Conservation (phyloP, 225 moss, liverwort and hornwort species). For the Climacium dendroides region DNA sequence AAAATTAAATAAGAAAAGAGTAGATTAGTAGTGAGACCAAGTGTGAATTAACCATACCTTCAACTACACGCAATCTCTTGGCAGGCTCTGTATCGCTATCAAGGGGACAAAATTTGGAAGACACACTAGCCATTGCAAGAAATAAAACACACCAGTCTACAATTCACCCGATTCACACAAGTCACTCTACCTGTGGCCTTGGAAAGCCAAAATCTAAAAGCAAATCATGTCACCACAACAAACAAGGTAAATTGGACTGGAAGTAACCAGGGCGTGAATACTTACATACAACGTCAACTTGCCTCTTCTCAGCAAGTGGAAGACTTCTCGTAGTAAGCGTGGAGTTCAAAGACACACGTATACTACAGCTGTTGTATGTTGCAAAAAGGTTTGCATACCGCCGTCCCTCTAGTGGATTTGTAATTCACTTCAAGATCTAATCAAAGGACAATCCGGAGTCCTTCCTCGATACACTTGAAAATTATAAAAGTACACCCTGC, state of each 20-base stretch:
- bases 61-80: too few species aligned
- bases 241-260: too few species aligned
- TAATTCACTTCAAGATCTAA: neutral
- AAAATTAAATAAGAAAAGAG: too few species aligned
- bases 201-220: rapidly evolving
- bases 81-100: neutral
- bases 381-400: neutral
- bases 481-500: rapidly evolving
- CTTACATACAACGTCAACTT: too few species aligned
- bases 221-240: too few species aligned
- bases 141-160: neutral
- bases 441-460: rapidly evolving
- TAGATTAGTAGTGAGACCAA: too few species aligned
- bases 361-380: neutral
- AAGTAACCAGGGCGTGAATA: rapidly evolving
- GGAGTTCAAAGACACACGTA: neutral
- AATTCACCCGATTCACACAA: too few species aligned
- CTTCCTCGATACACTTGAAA: neutral
- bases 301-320: too few species aligned
- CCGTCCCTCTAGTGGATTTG: rapidly evolving
- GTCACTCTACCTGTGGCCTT: too few species aligned
- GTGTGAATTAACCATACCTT: too few species aligned
- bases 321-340: too few species aligned
- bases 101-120: rapidly evolving
- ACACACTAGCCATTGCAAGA: neutral